Base-by-base conservation (phyloP, 208 protist genomes). In the Trypanosoma cruzi region DNA sequence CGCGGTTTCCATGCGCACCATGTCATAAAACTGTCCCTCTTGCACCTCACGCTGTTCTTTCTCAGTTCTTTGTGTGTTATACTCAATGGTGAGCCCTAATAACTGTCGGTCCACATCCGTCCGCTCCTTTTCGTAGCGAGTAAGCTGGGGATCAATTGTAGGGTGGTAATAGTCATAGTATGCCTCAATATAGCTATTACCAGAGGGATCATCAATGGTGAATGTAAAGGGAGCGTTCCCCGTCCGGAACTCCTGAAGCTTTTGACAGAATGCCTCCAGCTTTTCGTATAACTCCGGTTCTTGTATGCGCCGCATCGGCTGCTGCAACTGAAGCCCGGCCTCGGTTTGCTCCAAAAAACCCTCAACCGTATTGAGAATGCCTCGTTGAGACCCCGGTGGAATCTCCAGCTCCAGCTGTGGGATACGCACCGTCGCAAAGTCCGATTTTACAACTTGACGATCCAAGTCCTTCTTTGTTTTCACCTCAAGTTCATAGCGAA, bases 381-480 rank as follows among this genome's bases (percentile, higher is more conserved):
- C 96, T 54, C 85, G 88, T 75, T 95, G 88, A 26, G 89, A 93
- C 72, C 92, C 80, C 0, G 92, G 80, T 18, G 96, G 93, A 20
- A 98, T 97, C 82, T 98, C 96, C 50, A 99, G 82, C 60, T 97
- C 80, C 55, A 99, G 52, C 81, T 98, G 84, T 10, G 95, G 96
- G 64, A 99, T 94, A 0, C 58, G 77, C 18, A 98, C 65, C 14
- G 86, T 93, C 31, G 94, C 89, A 55, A 85, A 95, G 67, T 98
- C 90, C 24, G 93, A 97, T 68, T 98, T 97, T 18, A 99, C 95
- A 32, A 99, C 88, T 73, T 97, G 89, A 16, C 96, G 81, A 55
- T 98, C 78, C 62, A 98, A 72, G 75, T 99, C 97, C 53, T 86
- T 84, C 63, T 84, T 82, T 53, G 82, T 76, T 49, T 79, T 81